A percentile compares a stretch with the other conserved stretches of the same genome.
Evolutionary conservation across 805 yeast genomes (phyloP).

Genomic region (Jamesozyma jinghongensis): DNA sequence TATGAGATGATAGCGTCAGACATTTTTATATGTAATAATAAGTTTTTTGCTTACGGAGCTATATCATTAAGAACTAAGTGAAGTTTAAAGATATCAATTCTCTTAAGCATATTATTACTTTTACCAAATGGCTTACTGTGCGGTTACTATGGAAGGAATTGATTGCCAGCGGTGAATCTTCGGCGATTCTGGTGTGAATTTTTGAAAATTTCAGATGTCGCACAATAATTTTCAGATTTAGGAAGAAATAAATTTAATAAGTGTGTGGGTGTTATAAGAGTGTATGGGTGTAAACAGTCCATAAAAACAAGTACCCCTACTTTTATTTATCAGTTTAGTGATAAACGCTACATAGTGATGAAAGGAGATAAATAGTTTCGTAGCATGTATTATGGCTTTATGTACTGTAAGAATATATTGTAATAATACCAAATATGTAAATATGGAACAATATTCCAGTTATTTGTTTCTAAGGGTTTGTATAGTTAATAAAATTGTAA

Average conservation of each 20-base stretch:
- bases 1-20: constrained; percentile 93
- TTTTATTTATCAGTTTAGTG: no score
- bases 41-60: constrained; percentile 3
- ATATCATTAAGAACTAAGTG: neutral
- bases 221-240: no score
- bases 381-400: neutral
- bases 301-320: no score
- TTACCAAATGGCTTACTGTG: neutral
- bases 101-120: neutral
- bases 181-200: no score
- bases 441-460: neutral
- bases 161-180: no score
- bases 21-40: constrained; percentile 36
- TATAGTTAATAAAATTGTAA: no score
- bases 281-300: no score
- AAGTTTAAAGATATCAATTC: neutral
- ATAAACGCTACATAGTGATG: neutral
- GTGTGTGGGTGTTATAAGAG: no score
- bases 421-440: neutral
- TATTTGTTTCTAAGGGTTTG: neutral
- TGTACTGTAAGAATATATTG: neutral
- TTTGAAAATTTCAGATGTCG: no score
- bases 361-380: neutral
- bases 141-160: no score
- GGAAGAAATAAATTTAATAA: neutral